These are phyloP conservation scores for Biscogniauxia sp. DNA, from an alignment of 2,329 filamentous ascomycete genomes.

Conservation along the genomic window DNA sequence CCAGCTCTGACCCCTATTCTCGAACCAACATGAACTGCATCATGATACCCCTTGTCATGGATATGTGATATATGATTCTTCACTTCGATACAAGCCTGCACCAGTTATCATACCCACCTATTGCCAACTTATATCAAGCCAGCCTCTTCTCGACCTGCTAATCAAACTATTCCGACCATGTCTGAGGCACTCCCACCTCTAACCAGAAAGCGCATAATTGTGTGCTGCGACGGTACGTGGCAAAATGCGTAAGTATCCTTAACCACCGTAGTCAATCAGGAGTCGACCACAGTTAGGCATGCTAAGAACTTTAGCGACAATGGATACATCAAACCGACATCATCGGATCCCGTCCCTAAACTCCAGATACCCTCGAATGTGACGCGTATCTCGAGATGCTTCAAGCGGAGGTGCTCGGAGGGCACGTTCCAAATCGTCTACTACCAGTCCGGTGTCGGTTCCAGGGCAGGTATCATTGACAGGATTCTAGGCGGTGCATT, in stretches of 20 bases:
- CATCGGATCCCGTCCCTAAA: slow-evolving; percentile 37
- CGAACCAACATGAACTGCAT: not conserved
- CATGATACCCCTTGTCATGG: not conserved
- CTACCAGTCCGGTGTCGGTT: slow-evolving; percentile 61
- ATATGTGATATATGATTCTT: not conserved
- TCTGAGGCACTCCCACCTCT: not conserved
- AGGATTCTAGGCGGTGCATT: slow-evolving; percentile 54
- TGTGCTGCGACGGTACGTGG: slow-evolving; percentile 56
- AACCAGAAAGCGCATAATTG: slow-evolving; percentile 9
- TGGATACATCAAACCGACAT: slow-evolving; percentile 41
- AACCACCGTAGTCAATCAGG: not conserved
- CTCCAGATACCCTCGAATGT: slow-evolving; percentile 58
- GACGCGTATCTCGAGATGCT: slow-evolving; percentile 57
- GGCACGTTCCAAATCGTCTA: slow-evolving; percentile 57
- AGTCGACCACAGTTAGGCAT: not conserved
- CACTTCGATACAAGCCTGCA: not conserved
- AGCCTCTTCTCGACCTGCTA: not conserved
- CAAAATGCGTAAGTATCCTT: slow-evolving; percentile 42
- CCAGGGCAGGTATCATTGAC: slow-evolving; percentile 48
- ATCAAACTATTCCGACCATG: not conserved
- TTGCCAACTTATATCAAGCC: not conserved
- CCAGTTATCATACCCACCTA: not conserved
- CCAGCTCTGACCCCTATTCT: not conserved
- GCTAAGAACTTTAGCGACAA: slow-evolving; percentile 37
- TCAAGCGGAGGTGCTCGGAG: slow-evolving; percentile 50